Conservation (phyloP, 306 rosid species). For the Potentilla sterilis region DNA sequence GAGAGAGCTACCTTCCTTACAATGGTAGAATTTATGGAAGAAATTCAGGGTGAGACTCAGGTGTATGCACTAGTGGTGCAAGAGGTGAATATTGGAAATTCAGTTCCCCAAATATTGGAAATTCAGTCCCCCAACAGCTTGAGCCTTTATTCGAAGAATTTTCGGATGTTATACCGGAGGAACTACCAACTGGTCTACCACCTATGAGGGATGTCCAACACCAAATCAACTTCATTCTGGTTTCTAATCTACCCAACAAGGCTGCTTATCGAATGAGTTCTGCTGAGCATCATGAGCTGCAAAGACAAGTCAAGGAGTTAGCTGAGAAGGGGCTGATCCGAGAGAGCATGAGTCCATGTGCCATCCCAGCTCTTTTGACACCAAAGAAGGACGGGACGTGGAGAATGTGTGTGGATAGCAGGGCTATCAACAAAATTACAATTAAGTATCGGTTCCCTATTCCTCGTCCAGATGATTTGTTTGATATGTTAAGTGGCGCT, state of each 20-base stretch:
- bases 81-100: not conserved
- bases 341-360: not conserved
- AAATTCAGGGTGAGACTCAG: not conserved
- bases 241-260: not conserved
- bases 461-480: not conserved
- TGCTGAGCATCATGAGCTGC: not conserved
- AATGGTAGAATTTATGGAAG: not conserved
- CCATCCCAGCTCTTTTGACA: not conserved
- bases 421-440: not conserved
- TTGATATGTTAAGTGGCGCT: not conserved
- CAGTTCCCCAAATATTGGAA: not conserved
- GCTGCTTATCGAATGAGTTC: not conserved
- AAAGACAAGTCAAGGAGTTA: not conserved
- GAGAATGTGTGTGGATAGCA: not conserved
- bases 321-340: not conserved
- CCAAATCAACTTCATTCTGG: not conserved
- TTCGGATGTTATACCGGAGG: not conserved
- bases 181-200: not conserved
- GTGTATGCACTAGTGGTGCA: not conserved
- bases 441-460: not conserved
- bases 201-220: not conserved
- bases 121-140: not conserved
- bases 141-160: not conserved
- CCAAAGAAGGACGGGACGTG: not conserved
- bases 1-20: not conserved